phyloP scores from a whole-genome alignment of 768 basidiomycete species.

The Tubosaeta sp. region DNA sequence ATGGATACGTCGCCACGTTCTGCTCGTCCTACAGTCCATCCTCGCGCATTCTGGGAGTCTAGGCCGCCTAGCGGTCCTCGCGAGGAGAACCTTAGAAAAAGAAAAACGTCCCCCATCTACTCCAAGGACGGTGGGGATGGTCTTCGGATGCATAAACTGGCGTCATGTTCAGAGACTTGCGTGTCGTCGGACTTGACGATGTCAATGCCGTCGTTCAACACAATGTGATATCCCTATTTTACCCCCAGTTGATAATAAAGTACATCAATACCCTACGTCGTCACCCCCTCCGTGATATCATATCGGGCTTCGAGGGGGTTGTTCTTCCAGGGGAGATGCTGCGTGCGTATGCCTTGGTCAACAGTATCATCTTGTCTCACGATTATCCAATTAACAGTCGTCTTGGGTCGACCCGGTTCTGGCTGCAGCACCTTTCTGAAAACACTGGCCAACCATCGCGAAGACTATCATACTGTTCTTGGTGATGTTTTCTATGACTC shows the following conservation, averaged over 20 bases:
- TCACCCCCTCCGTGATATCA: slow-evolving; percentile 59
- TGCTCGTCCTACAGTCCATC: slow-evolving; percentile 35
- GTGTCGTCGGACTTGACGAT: slow-evolving; percentile 47
- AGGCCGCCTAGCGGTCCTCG: slow-evolving; percentile 39
- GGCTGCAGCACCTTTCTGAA: slow-evolving; percentile 50
- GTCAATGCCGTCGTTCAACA: slow-evolving; percentile 38
- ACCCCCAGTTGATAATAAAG: slow-evolving; percentile 37
- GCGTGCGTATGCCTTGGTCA: slow-evolving; percentile 41
- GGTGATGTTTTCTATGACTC: slow-evolving; percentile 45
- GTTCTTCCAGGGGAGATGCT: slow-evolving; percentile 74
- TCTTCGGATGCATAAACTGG: slow-evolving; percentile 39
- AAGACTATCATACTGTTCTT: slow-evolving; percentile 39
- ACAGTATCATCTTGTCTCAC: neutral
- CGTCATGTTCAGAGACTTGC: slow-evolving; percentile 47
- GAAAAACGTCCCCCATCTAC: neutral
- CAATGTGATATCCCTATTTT: slow-evolving; percentile 51
- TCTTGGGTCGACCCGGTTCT: slow-evolving; percentile 79
- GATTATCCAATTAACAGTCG: slow-evolving; percentile 42
- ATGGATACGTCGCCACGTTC: slow-evolving; percentile 61
- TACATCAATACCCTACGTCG: slow-evolving; percentile 45
- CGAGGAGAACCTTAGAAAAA: neutral
- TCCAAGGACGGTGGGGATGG: slow-evolving; percentile 21
- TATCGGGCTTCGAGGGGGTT: slow-evolving; percentile 60
- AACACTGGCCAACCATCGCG: slow-evolving; percentile 44
- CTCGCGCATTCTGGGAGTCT: slow-evolving; percentile 56